A percentile compares a stretch with the other conserved stretches of the same genome.
Conservation (phyloP, 768 basidiomycete species). For the Polyporus arcularius region DNA sequence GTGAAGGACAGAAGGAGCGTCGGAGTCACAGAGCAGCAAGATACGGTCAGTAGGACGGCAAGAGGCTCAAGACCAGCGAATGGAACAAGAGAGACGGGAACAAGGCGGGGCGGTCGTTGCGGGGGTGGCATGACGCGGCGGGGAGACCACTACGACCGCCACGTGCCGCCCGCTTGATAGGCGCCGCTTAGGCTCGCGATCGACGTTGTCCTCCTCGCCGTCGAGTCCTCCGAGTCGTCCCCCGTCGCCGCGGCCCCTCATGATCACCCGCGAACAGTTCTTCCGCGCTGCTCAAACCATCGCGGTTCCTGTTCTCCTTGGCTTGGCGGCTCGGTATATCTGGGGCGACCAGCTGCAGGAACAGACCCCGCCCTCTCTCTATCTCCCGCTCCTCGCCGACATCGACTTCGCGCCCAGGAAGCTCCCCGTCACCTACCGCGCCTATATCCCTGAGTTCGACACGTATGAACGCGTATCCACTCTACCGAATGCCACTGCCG, state of each 20-base stretch:
- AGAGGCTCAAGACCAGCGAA: slow-evolving; percentile 6
- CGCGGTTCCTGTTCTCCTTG: slow-evolving; percentile 19
- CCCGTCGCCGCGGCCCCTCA: neutral
- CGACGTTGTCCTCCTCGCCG: neutral
- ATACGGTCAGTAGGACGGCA: neutral
- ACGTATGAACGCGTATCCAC: slow-evolving; percentile 16
- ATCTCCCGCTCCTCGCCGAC: slow-evolving; percentile 19
- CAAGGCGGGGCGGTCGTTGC: neutral
- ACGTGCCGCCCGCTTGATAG: neutral
- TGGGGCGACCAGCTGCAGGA: slow-evolving; percentile 4
- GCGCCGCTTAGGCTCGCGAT: slow-evolving; percentile 1
- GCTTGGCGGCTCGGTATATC: slow-evolving; percentile 8
- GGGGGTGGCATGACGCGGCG: slow-evolving; percentile 21
- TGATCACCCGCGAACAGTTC: slow-evolving; percentile 17
- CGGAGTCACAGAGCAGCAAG: neutral
- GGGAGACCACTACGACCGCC: slow-evolving; percentile 15
- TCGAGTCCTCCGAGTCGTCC: no score
- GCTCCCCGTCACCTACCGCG: slow-evolving; percentile 20
- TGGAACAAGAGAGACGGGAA: neutral
- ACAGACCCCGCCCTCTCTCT: slow-evolving; percentile 12
- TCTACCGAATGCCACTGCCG: slow-evolving; percentile 1
- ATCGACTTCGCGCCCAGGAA: slow-evolving; percentile 20
- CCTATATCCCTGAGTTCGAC: slow-evolving; percentile 3
- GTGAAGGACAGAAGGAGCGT: slow-evolving; percentile 4
- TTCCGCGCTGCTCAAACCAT: slow-evolving; percentile 13